phyloP scores from a whole-genome alignment of 148 eudicot species.

The Silene uniflora region DNA sequence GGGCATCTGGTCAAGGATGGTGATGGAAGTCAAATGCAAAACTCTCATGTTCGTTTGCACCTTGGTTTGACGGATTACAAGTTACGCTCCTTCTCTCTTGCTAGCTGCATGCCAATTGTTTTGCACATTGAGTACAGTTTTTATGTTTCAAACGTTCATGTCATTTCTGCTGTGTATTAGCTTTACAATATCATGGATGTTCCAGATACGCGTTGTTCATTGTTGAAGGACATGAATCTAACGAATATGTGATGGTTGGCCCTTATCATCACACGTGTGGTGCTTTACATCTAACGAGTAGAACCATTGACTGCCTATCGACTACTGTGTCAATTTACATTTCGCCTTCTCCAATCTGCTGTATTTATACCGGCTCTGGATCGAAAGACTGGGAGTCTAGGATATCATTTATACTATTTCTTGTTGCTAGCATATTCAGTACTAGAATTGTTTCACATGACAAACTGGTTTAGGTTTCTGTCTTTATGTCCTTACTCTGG shows the following conservation, averaged over 20 bases:
- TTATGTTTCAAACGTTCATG: not conserved
- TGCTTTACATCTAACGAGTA: not conserved
- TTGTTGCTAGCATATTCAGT: not conserved
- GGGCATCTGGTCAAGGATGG: constrained; percentile 32
- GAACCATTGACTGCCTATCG: too few species aligned
- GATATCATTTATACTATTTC: not conserved
- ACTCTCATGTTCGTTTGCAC: constrained; percentile 41
- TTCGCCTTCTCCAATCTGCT: not conserved
- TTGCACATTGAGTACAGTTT: not conserved
- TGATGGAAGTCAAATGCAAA: constrained; percentile 25
- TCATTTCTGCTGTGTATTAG: not conserved
- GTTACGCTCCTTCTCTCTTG: constrained; percentile 32
- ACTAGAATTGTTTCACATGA: not conserved
- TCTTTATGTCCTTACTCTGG: not conserved
- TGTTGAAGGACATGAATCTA: too few species aligned
- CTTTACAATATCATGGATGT: not conserved
- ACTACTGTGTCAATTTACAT: not conserved
- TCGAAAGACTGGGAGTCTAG: not conserved
- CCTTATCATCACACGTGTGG: not conserved
- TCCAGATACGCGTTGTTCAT: not conserved
- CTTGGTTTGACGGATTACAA: constrained; percentile 97
- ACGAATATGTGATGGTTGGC: too few species aligned
- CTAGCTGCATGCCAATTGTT: not conserved
- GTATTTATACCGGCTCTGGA: not conserved
- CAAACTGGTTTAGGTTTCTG: too few species aligned